Conservation (phyloP, 139 green algal genomes). For the Chlorella sp. region DNA sequence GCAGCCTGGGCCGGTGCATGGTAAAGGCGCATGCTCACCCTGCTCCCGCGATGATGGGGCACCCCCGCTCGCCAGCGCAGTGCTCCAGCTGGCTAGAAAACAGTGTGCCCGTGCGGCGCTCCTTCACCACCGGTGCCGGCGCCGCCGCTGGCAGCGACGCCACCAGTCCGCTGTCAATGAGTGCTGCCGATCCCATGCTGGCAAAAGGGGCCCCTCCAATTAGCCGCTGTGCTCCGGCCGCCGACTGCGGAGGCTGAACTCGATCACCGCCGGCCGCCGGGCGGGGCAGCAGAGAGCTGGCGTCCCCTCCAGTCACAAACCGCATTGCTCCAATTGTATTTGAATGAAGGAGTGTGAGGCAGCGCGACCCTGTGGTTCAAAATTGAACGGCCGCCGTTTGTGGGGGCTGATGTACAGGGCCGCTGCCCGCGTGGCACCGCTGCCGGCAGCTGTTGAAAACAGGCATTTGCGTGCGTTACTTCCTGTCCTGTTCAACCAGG, state of each 20-base stretch:
- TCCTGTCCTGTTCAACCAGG: no score
- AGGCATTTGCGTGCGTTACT: no score
- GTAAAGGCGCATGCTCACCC: background rate
- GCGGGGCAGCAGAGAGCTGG: background rate
- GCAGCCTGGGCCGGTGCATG: background rate
- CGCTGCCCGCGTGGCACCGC: no score
- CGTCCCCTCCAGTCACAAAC: background rate
- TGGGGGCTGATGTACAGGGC: no score
- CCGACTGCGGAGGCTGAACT: no score
- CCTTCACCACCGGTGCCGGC: background rate
- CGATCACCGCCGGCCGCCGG: no score
- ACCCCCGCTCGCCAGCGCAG: background rate
- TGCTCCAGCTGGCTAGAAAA: conserved; percentile 25
- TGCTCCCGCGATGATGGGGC: conserved; percentile 7
- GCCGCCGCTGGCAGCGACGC: background rate
- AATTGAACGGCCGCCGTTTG: no score
- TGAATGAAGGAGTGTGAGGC: no score
- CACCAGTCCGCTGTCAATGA: background rate
- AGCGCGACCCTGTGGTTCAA: no score
- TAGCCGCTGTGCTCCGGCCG: background rate
- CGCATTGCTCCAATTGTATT: background rate
- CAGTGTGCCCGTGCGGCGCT: background rate
- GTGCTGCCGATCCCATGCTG: background rate
- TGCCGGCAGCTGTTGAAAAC: no score
- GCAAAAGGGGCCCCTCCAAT: background rate